Base-by-base conservation (phyloP, 2,329 filamentous ascomycete species). In the Fusarium sp. region DNA sequence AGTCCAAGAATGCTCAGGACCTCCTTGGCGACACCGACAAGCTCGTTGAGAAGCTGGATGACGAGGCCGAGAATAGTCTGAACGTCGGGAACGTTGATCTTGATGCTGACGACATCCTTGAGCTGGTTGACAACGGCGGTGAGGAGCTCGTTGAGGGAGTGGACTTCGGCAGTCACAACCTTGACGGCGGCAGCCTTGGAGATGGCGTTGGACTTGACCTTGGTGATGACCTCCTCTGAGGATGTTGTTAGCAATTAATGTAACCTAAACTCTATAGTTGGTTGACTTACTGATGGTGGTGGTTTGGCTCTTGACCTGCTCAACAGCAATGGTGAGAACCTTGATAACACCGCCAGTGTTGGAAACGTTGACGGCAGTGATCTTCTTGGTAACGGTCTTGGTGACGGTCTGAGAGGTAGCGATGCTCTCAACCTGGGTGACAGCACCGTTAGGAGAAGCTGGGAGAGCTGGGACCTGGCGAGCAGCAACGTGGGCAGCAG, bases 341-440 rank as follows among this genome's bases (percentile, higher is more conserved):
- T 64, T 53, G 54, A 72, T 64, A 39, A 72, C 64, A 20, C 67
- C 67, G 24, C 44, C 66, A 15, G 59, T 54, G 66, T 70, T 60
- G 59, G 44, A 44, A 6, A 70, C 30, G 17, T 54, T 53, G 50
- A 64, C 28, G 28, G n/a, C 30, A 13, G 58, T 48, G 59, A 72
- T 72, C 47, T 72, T 72, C 53, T 72, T 51, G 38, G 56, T 72
- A 9, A 71, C 61, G 3, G 44, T 71, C 67, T 72, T 72, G 63
- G 54, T 59, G 44, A 70, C n/a, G 7, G 66, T 66, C 28, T 54
- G 50, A 36, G 69, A 45, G 24, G 44, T 51, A 20, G 42, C 15
- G 15, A 59, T 35, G 35, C 17, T 48, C 22, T 59, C 56, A 36
- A 59, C 18, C n/a, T 38, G 35, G 36, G 15, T 61, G 26, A 60